Conservation (phyloP, 306 rosid genomes). For the Cyclanthera cordifolia region DNA sequence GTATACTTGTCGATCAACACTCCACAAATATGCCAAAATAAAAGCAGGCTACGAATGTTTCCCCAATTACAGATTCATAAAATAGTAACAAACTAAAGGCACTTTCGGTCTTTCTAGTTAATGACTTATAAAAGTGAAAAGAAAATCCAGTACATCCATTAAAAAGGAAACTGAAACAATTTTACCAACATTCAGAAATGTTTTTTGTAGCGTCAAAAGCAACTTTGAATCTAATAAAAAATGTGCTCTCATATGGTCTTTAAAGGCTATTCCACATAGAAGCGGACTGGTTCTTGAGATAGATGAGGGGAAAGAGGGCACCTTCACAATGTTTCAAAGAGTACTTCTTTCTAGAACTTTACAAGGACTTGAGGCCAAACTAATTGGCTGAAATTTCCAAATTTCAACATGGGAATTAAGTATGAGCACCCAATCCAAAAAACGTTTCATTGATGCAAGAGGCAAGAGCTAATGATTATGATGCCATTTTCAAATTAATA, state of each 20-base stretch:
- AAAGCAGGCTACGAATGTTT: background rate
- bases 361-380: background rate
- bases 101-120: background rate
- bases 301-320: background rate
- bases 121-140: background rate
- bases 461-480: background rate
- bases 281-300: background rate
- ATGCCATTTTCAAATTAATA: slow-evolving; percentile 1
- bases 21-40: background rate
- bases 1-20: background rate
- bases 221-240: background rate
- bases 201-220: background rate
- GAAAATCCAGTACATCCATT: background rate
- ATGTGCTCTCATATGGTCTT: background rate
- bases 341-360: background rate
- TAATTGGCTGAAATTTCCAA: background rate
- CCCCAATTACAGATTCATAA: background rate
- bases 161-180: background rate
- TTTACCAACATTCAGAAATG: background rate
- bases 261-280: background rate
- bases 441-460: background rate
- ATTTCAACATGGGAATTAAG: background rate
- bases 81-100: background rate
- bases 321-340: background rate
- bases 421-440: background rate